These are phyloP conservation scores for Whalleya microplaca DNA, from an alignment of 2,329 filamentous ascomycete species.

Conservation along the genomic window DNA sequence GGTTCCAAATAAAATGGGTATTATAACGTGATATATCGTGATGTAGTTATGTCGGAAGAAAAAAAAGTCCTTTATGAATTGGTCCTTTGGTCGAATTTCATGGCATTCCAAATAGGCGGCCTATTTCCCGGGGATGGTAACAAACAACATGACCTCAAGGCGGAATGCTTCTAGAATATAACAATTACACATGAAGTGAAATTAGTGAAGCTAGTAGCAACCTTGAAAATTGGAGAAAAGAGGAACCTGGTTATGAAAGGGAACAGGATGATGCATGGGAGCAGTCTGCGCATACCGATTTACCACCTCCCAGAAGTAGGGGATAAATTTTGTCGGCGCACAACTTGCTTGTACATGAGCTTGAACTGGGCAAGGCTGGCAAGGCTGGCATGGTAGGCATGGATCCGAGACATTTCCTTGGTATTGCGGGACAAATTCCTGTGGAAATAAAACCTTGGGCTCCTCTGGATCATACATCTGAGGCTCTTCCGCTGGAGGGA, in stretches of 20 bases:
- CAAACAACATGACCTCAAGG: conserved; percentile 16
- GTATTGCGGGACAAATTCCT: conserved; percentile 54
- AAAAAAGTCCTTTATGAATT: conserved; percentile 14
- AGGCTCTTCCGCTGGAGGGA: conserved; percentile 43
- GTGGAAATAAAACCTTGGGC: conserved; percentile 45
- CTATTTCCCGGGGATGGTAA: conserved; percentile 15
- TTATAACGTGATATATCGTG: conserved; percentile 26
- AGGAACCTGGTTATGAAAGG: conserved; percentile 57
- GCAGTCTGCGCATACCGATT: conserved; percentile 54
- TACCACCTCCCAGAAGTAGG: conserved; percentile 55
- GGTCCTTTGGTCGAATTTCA: conserved; percentile 13
- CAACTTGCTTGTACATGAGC: conserved; percentile 39
- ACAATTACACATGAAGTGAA: conserved; percentile 18
- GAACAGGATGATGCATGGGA: conserved; percentile 52
- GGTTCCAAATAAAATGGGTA: conserved; percentile 25
- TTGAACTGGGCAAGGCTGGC: conserved; percentile 34
- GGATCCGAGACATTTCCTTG: conserved; percentile 43
- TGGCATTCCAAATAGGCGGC: conserved; percentile 14
- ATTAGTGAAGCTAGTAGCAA: conserved; percentile 47
- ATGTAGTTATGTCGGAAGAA: conserved; percentile 11
- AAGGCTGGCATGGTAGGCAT: conserved; percentile 42
- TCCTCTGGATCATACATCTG: conserved; percentile 53
- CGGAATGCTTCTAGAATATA: conserved; percentile 16
- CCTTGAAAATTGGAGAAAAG: conserved; percentile 56
- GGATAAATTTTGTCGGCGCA: conserved; percentile 51